Evolutionary conservation across 352 stramenopile species (phyloP), one percentile per base, ranked within the genome.

Genomic region (Peronosclerospora sorghi): DNA sequence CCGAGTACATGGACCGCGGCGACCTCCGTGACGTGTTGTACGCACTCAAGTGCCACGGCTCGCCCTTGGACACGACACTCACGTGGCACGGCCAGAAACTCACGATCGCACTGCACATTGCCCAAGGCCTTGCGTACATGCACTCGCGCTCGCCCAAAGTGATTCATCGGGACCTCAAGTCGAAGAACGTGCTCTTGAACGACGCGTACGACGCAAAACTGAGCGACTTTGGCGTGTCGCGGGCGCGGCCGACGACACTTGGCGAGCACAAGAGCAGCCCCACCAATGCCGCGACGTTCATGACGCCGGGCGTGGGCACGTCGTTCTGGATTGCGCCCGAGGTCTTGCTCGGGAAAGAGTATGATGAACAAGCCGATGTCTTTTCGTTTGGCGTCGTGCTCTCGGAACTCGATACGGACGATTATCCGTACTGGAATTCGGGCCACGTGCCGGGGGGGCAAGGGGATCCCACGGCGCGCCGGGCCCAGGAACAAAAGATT

Each of bases 131-230:
- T 20, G 54, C 51, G 26, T 88, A 84, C 47, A 55, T 88, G 56
- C 76, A 88, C 50, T 82, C 75, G 29, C 48, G 70, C 13, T 62
- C 56, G 19, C 73, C 73, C 8, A 78, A 72, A 35, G 55, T 85
- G 7, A 85, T 90, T 51, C 78, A 90, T 30, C 73, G 78, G 21
- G 78, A 90, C 29, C 62, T 90, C 41, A 90, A 90, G 51, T 68
- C 64, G 17, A 86, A 79, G 55, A 90, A 90, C 35, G 68, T 90
- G 36, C 45, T 90, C 28, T 50, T 90, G 12, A 67, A 76, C 43
- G 41, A 45, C 8, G 54, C 72, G 7, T 62, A 75, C 47, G 57
- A 82, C 8, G 73, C 73, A 12, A 88, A 88, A 20, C 56, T 88
- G 13, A 88, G 68, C 28, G 76, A 88, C 45, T 89, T 89, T 61